Base-by-base conservation (phyloP, 2,329 filamentous ascomycete species). In the Diaporthe amygdali region DNA sequence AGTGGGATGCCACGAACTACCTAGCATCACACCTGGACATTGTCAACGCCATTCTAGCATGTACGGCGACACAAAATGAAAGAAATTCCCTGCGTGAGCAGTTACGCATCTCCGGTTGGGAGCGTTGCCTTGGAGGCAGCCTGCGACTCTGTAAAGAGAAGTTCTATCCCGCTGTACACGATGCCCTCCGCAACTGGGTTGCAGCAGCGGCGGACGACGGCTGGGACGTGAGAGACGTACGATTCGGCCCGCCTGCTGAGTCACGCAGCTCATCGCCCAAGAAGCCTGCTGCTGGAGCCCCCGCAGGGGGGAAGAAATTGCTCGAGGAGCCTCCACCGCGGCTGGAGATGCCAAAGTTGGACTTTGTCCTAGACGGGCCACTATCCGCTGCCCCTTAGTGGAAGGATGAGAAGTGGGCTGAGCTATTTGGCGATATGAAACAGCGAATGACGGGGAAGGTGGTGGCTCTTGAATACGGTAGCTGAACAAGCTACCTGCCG, bases 1-100 rank as follows among this genome's bases (percentile, higher is more conserved):
- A 99, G 82, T 98, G 96, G 96, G 96, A 98, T 79, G 96, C 96
- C 3, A 98, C 96, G 12, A 98, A 97, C 81, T 98, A 98, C 80
- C 87, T 98, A 14, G 94, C 96, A 22, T 94, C 93, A 0, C 96
- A 99, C 78, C 87, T 99, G 12, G 96, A 98, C 78, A 90, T 99
- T 14, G 84, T 98, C 76, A 99, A 98, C 78, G 96, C 94, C 37
- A 90, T 98, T 70, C 84, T 98, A 70, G 94, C 96, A 0, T 96
- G 92, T 71, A 88, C 96, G 0, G 92, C 94, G 0, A 92, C 91
- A 0, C 76, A 79, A 2, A 82, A 88, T 30, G 91, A 93, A 71
- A 93, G 96, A 72, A 98, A 97, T 81, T 79, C 83, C 0, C 87
- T 98, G 14, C 92, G 96, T n/a, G 85, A 87, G 22, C 91, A 96